Evolutionary conservation across 2,329 filamentous ascomycete species (phyloP).

Genomic region (Microsporum ferrugineum): DNA sequence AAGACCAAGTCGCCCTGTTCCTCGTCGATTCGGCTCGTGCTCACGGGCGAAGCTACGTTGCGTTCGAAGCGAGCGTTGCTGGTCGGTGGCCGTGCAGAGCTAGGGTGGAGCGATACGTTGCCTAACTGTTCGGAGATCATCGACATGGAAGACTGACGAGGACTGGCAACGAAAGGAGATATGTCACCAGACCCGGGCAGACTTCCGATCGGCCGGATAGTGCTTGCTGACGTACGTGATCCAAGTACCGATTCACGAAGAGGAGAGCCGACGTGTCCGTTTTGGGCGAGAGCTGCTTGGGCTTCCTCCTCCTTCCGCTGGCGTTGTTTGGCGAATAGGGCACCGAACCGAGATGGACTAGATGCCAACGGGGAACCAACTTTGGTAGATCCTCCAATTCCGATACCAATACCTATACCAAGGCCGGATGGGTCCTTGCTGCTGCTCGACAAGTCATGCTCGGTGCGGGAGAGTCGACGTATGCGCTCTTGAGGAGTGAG

Average conservation of each 20-base stretch:
- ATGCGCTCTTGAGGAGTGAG: constrained; percentile 51
- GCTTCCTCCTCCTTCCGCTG: constrained; percentile 42
- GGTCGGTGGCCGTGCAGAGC: constrained; percentile 27
- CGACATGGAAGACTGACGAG: constrained; percentile 48
- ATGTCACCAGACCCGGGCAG: constrained; percentile 38
- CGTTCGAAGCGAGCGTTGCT: constrained; percentile 31
- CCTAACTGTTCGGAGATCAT: constrained; percentile 50
- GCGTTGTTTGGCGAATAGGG: constrained; percentile 44
- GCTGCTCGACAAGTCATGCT: constrained; percentile 39
- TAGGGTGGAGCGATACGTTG: constrained; percentile 34
- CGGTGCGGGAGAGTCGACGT: constrained; percentile 48
- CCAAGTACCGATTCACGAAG: constrained; percentile 50
- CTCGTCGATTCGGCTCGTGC: constrained; percentile 38
- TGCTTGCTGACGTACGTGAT: constrained; percentile 38
- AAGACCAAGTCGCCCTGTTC: constrained; percentile 39
- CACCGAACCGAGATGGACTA: constrained; percentile 52
- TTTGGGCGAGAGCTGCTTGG: constrained; percentile 33
- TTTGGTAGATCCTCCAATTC: constrained; percentile 37
- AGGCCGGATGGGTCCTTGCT: constrained; percentile 41
- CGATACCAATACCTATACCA: constrained; percentile 12
- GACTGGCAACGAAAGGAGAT: constrained; percentile 43
- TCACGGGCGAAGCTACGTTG: constrained; percentile 36
- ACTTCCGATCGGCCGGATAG: constrained; percentile 39
- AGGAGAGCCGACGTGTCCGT: constrained; percentile 53
- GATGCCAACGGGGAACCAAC: constrained; percentile 47